Percentiles rank a stretch among this genome's conserved stretches.
These are phyloP conservation scores for Gamarada debralockiae DNA, from an alignment of 495 filamentous ascomycete genomes.

Conservation along the genomic window DNA sequence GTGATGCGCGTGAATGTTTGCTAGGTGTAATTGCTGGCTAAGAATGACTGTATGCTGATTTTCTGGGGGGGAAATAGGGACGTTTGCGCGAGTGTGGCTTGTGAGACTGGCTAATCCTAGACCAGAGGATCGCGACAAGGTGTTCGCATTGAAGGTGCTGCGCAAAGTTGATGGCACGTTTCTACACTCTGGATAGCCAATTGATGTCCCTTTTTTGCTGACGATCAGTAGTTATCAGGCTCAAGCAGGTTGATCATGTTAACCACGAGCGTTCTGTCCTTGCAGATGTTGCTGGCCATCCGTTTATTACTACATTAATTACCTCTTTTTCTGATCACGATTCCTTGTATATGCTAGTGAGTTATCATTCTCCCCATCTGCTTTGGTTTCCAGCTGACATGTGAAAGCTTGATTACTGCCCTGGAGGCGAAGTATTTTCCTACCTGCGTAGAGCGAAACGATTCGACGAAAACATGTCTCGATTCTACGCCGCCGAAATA, in stretches of 20 bases:
- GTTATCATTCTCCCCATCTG: slow-evolving; percentile 19
- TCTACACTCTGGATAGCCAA: slow-evolving; percentile 14
- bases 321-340: slow-evolving; percentile 88
- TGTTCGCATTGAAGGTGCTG: slow-evolving; percentile 91
- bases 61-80: slow-evolving; percentile 66
- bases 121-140: slow-evolving; percentile 54
- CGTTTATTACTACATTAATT: slow-evolving; percentile 90
- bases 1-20: slow-evolving; percentile 18
- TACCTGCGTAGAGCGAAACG: slow-evolving; percentile 82
- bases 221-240: slow-evolving; percentile 68
- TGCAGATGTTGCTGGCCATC: slow-evolving; percentile 82
- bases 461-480: slow-evolving; percentile 81
- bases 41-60: slow-evolving; percentile 29
- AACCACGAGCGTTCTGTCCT: slow-evolving; percentile 89
- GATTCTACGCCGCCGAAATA: slow-evolving; percentile 96
- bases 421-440: slow-evolving; percentile 92
- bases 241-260: slow-evolving; percentile 98
- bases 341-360: slow-evolving; percentile 86
- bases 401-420: slow-evolving; percentile 77
- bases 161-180: slow-evolving; percentile 70
- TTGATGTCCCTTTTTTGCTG: slow-evolving; percentile 11
- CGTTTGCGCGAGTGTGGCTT: slow-evolving; percentile 94
- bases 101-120: slow-evolving; percentile 55
- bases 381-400: background rate
- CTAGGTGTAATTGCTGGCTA: slow-evolving; percentile 17